A percentile compares a stretch with the other conserved stretches of the same genome.
These are phyloP conservation scores for Termitomyces sp. DNA, from an alignment of 768 basidiomycete species.

Conservation along the genomic window DNA sequence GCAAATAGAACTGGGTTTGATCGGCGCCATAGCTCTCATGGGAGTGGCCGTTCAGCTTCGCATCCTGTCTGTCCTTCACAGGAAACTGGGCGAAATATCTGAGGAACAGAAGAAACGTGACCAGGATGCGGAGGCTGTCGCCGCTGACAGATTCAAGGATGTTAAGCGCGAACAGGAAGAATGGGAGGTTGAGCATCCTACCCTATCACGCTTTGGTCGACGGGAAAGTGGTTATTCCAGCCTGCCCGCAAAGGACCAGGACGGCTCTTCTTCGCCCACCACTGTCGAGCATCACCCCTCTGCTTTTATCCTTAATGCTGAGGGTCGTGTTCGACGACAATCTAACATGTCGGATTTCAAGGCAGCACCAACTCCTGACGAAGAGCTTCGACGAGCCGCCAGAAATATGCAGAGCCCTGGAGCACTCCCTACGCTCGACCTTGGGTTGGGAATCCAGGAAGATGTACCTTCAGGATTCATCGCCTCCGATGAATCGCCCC, in stretches of 20 bases:
- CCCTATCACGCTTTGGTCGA: slow-evolving; percentile 52
- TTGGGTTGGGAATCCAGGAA: slow-evolving; percentile 68
- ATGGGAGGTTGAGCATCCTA: slow-evolving; percentile 86
- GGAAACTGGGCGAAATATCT: slow-evolving; percentile 73
- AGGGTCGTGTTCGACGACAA: slow-evolving; percentile 49
- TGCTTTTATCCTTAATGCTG: slow-evolving; percentile 43
- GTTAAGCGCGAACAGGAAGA: slow-evolving; percentile 66
- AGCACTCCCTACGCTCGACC: slow-evolving; percentile 64
- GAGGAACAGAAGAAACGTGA: slow-evolving; percentile 69
- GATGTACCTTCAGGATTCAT: slow-evolving; percentile 73
- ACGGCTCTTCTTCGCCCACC: slow-evolving; percentile 39
- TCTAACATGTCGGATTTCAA: slow-evolving; percentile 75
- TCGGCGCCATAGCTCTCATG: slow-evolving; percentile 78
- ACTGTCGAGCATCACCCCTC: slow-evolving; percentile 44
- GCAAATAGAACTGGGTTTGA: slow-evolving; percentile 89
- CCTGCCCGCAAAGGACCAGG: slow-evolving; percentile 59
- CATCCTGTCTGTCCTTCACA: slow-evolving; percentile 73
- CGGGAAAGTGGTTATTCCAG: slow-evolving; percentile 59
- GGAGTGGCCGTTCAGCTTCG: slow-evolving; percentile 88
- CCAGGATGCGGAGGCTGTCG: slow-evolving; percentile 68
- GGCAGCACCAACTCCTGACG: slow-evolving; percentile 54
- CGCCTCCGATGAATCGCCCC: slow-evolving; percentile 30
- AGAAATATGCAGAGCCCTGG: slow-evolving; percentile 47
- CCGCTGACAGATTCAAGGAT: slow-evolving; percentile 61
- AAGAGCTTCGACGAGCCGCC: slow-evolving; percentile 50